Evolutionary conservation across 768 basidiomycete genomes (phyloP), one percentile per base, ranked within the genome.

Genomic region (Mycena indigotica): DNA sequence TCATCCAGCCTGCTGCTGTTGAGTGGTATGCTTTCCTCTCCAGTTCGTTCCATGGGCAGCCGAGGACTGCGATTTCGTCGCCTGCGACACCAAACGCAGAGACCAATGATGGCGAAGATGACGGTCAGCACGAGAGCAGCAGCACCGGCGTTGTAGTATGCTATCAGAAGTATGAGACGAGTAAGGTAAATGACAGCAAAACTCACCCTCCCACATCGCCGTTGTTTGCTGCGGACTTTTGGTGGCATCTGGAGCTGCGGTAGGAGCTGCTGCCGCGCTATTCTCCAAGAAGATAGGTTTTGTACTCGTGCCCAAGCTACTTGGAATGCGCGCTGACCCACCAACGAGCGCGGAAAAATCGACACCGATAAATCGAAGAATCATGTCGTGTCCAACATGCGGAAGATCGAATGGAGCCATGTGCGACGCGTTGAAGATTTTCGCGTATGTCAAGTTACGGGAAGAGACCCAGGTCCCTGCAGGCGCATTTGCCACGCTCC

Each of bases 81-180:
- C 17, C 80, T 66, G 38, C 92, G 86, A 73, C 84, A 91, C 86
- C 89, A 98, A 55, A 96, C 76, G 72, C 90, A 93, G 10, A 82
- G 72, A 0, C 85, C 91, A 52, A 95, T 83, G 16, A 79, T 80
- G 19, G 84, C 66, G 30, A 84, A 77, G 56, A 95, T 80, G 53
- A 97, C 72, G 3, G 95, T 67, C 38, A 98, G 80, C 23, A 96
- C 86, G n/a, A 95, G 75, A 3, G 89, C 86, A 1, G 89, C 91
- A 0, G 93, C 94, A 12, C 92, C 93, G 29, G 93, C 89, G 58
- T 96, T 96, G 70, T 95, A 97, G 70, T 95, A 95, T n/a, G 93
- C 95, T 93, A 53, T 13, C 41, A n/a, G n/a, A n/a, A n/a, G n/a
- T n/a, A 39, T 6, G 28, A 52, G n/a, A 24, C 29, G 53, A 60